phyloP scores from a whole-genome alignment of 768 basidiomycete genomes.

The Lactarius deliciosus region DNA sequence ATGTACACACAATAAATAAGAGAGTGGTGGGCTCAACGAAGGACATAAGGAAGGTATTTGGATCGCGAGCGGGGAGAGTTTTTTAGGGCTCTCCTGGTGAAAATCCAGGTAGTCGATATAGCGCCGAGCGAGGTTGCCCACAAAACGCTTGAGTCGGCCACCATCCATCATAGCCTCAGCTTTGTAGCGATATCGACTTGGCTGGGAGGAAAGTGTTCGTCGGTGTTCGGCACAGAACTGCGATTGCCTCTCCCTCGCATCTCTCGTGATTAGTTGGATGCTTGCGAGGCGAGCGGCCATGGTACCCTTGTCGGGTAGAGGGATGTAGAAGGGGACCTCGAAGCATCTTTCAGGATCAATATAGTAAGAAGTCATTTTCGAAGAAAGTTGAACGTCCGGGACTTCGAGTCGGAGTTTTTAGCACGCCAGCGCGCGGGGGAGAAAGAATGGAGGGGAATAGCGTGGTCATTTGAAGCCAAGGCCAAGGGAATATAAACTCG shows the following conservation, averaged over 20 bases:
- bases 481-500: constrained; percentile 2
- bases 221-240: constrained; percentile 15
- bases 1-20: constrained; percentile 20
- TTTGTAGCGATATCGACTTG: constrained; percentile 18
- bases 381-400: neutral
- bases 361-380: constrained; percentile 19
- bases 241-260: constrained; percentile 24
- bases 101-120: constrained; percentile 22
- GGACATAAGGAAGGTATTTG: constrained; percentile 15
- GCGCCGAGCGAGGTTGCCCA: constrained; percentile 14
- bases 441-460: constrained; percentile 13
- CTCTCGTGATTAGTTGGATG: constrained; percentile 17
- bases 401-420: constrained; percentile 21
- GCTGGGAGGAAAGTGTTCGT: constrained; percentile 4
- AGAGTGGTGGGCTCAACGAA: constrained; percentile 8
- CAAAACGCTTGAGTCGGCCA: constrained; percentile 12
- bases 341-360: constrained; percentile 25
- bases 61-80: constrained; percentile 17
- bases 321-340: constrained; percentile 23
- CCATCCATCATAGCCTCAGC: constrained; percentile 15
- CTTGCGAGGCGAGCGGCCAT: constrained; percentile 21
- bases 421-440: constrained; percentile 23
- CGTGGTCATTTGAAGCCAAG: constrained; percentile 2
- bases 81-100: constrained; percentile 12
- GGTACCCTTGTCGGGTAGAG: constrained; percentile 15